These are phyloP conservation scores for Aciculosporium take DNA, from an alignment of 2,329 filamentous ascomycete species.

Conservation along the genomic window DNA sequence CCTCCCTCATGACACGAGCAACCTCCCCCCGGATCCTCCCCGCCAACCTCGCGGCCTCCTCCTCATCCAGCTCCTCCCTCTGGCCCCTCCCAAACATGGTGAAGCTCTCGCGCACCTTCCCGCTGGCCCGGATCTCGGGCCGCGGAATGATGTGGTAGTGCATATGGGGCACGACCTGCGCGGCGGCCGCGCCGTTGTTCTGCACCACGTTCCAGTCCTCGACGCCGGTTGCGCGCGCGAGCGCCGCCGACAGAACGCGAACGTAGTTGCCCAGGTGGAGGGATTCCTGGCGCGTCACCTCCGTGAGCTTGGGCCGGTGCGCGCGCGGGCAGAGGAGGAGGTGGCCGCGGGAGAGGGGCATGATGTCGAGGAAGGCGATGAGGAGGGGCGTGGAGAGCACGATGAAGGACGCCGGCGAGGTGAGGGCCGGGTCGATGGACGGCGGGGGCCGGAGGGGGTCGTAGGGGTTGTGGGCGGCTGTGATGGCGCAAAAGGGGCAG, in stretches of 20 bases:
- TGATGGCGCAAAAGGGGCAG: slow-evolving; percentile 52
- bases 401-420: slow-evolving; percentile 39
- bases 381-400: slow-evolving; percentile 66
- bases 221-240: slow-evolving; percentile 55
- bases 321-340: slow-evolving; percentile 64
- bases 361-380: slow-evolving; percentile 84
- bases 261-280: slow-evolving; percentile 54
- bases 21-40: slow-evolving; percentile 36
- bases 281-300: slow-evolving; percentile 49
- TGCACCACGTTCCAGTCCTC: slow-evolving; percentile 93
- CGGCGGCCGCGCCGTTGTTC: slow-evolving; percentile 81
- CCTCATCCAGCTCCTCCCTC: slow-evolving; percentile 62
- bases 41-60: slow-evolving; percentile 51
- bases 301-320: slow-evolving; percentile 66
- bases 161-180: slow-evolving; percentile 84
- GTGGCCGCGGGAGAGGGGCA: slow-evolving; percentile 74
- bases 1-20: slow-evolving; percentile 30
- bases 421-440: slow-evolving; percentile 18
- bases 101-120: slow-evolving; percentile 47
- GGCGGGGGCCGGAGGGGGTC: slow-evolving; percentile 29
- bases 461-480: slow-evolving; percentile 32
- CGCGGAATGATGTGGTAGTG: slow-evolving; percentile 92
- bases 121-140: slow-evolving; percentile 48
- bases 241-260: slow-evolving; percentile 56
- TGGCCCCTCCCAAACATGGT: slow-evolving; percentile 70